These are phyloP conservation scores for Boletus sp. DNA, from an alignment of 1,284 basidiomycete genomes.

Conservation along the genomic window DNA sequence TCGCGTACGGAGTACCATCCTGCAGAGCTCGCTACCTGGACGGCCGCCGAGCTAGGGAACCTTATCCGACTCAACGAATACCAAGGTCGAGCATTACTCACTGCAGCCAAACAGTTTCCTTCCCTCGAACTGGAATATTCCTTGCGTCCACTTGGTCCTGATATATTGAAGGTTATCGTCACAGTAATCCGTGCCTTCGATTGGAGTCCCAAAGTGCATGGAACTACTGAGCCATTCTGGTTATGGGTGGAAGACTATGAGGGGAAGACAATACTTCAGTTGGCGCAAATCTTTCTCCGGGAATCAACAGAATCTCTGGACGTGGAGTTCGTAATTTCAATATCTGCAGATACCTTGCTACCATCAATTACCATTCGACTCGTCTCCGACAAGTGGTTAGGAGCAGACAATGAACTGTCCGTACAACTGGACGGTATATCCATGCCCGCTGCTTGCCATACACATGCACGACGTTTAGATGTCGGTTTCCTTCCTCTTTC, in stretches of 20 bases:
- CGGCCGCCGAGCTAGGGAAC: conserved; percentile 73
- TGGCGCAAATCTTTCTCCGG: conserved; percentile 69
- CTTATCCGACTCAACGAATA: conserved; percentile 85
- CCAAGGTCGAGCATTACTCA: conserved; percentile 78
- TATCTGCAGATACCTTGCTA: conserved; percentile 54
- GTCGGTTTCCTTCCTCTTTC: conserved; percentile 75
- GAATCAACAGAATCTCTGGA: conserved; percentile 57
- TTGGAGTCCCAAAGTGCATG: conserved; percentile 84
- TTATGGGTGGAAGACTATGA: conserved; percentile 92
- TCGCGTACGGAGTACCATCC: conserved; percentile 86
- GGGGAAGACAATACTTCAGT: conserved; percentile 79
- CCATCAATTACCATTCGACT: conserved; percentile 69
- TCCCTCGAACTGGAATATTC: conserved; percentile 63
- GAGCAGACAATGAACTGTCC: conserved; percentile 74
- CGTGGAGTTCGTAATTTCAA: conserved; percentile 79
- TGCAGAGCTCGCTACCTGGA: conserved; percentile 72
- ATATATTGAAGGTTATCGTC: conserved; percentile 79
- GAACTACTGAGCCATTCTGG: conserved; percentile 85
- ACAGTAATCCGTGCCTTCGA: conserved; percentile 67
- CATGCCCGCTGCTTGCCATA: conserved; percentile 70
- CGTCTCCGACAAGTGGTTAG: conserved; percentile 92
- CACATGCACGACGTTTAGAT: conserved; percentile 71
- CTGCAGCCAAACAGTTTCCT: conserved; percentile 87
- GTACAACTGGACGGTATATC: conserved; percentile 67
- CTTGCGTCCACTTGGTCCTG: conserved; percentile 79